A percentile compares a stretch with the other conserved stretches of the same genome.
These are phyloP conservation scores for Linaria vulgaris DNA, from an alignment of 257 asterid species.

Conservation along the genomic window DNA sequence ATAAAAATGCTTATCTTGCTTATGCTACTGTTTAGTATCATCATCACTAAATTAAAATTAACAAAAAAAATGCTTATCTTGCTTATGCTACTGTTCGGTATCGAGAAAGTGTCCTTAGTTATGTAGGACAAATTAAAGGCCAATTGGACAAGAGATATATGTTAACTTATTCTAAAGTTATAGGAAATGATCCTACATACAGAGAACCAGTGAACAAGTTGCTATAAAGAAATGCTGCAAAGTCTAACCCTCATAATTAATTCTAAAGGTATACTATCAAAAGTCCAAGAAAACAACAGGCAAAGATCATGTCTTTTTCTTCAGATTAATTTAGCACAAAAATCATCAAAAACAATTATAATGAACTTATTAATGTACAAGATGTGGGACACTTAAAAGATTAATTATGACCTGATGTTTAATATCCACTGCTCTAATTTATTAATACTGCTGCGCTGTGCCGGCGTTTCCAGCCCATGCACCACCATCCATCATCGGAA, in stretches of 20 bases:
- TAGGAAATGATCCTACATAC: neutral
- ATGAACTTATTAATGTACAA: constrained; percentile 39
- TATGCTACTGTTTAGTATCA: too few relatives aligned
- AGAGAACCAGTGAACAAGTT: neutral
- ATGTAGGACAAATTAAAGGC: too few relatives aligned
- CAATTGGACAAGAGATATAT: too few relatives aligned
- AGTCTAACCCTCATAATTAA: neutral
- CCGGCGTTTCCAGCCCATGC: constrained; percentile 64
- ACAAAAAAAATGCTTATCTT: too few relatives aligned
- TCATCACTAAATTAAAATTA: too few relatives aligned
- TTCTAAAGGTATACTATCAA: neutral
- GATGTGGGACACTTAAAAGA: constrained; percentile 22
- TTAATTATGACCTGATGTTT: constrained; percentile 19
- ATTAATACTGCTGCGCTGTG: constrained; percentile 48
- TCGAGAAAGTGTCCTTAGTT: neutral
- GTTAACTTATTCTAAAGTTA: neutral
- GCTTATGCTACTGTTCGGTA: too few relatives aligned
- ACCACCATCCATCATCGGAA: constrained; percentile 61
- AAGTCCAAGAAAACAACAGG: constrained; percentile 22
- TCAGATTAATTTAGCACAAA: constrained; percentile 25
- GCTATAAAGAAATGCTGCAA: neutral
- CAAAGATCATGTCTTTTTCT: neutral
- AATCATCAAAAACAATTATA: constrained; percentile 21
- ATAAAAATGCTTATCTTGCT: too few relatives aligned
- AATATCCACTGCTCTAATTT: constrained; percentile 25